A percentile compares a stretch with the other conserved stretches of the same genome.
phyloP scores from a whole-genome alignment of 2,329 filamentous ascomycete species.

The Byssothecium circinans region DNA sequence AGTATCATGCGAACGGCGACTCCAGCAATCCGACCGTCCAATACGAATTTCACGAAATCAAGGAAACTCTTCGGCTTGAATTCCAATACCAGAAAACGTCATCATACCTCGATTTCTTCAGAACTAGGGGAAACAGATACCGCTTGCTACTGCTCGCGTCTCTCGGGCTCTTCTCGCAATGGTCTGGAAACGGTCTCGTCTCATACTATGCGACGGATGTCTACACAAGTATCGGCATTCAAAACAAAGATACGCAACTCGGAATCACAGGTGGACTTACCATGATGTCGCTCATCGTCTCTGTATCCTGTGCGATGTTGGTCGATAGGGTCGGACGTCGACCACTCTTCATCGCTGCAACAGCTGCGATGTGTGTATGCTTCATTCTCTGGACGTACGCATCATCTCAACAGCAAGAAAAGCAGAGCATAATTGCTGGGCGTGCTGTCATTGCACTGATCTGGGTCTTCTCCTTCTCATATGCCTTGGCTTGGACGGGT shows the following conservation, averaged over 20 bases:
- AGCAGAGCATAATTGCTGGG: constrained; percentile 43
- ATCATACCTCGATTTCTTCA: constrained; percentile 63
- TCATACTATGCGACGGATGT: constrained; percentile 68
- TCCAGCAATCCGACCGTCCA: constrained; percentile 62
- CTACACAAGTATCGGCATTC: constrained; percentile 64
- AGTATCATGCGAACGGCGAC: constrained; percentile 66
- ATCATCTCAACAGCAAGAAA: constrained; percentile 49
- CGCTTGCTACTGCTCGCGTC: constrained; percentile 64
- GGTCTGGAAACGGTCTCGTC: constrained; percentile 68
- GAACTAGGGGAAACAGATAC: constrained; percentile 66
- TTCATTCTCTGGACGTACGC: constrained; percentile 51
- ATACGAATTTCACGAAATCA: constrained; percentile 68
- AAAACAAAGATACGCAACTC: constrained; percentile 39
- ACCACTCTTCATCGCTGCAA: constrained; percentile 41
- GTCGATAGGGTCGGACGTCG: constrained; percentile 29
- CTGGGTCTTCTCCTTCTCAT: constrained; percentile 17
- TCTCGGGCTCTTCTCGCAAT: constrained; percentile 68
- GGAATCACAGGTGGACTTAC: constrained; percentile 59
- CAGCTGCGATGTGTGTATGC: constrained; percentile 42
- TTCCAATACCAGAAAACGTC: constrained; percentile 52
- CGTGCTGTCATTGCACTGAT: constrained; percentile 51
- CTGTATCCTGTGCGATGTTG: constrained; percentile 53
- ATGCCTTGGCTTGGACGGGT: constrained; percentile 23
- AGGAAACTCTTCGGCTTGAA: constrained; percentile 63
- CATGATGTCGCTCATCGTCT: constrained; percentile 61